Percentiles rank a stretch among this genome's conserved stretches.
phyloP scores from a whole-genome alignment of 83 land plant genomes.

The Thuja plicata region DNA sequence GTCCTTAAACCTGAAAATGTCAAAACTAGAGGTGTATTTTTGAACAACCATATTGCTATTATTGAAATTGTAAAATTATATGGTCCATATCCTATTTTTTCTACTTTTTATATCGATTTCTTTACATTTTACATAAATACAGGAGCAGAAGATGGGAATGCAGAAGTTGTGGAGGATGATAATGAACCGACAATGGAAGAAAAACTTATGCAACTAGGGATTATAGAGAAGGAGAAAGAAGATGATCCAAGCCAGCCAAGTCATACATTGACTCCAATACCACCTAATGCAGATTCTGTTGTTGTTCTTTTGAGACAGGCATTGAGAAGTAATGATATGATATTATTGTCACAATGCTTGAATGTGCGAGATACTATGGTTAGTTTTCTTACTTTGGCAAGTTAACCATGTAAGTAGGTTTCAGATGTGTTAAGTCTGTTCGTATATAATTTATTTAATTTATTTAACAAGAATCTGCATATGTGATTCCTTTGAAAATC shows the following conservation, averaged over 20 bases:
- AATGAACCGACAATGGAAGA: slow-evolving; percentile 13
- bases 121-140: neutral
- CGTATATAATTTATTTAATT: neutral
- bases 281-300: slow-evolving; percentile 6
- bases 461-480: neutral
- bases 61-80: neutral
- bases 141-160: neutral
- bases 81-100: neutral
- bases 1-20: neutral
- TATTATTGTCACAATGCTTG: slow-evolving; percentile 2
- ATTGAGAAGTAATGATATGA: neutral
- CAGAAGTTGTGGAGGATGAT: neutral
- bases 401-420: neutral
- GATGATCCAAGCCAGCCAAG: neutral
- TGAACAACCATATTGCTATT: neutral
- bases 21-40: neutral
- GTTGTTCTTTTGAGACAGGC: neutral
- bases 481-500: neutral
- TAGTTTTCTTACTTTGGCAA: neutral
- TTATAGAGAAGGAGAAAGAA: slow-evolving; percentile 8
- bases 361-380: neutral
- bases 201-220: slow-evolving; percentile 1
- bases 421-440: neutral
- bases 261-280: neutral
- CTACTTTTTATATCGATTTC: neutral